phyloP scores from a whole-genome alignment of 2,329 filamentous ascomycete genomes.

The Acrocalymma vagum region DNA sequence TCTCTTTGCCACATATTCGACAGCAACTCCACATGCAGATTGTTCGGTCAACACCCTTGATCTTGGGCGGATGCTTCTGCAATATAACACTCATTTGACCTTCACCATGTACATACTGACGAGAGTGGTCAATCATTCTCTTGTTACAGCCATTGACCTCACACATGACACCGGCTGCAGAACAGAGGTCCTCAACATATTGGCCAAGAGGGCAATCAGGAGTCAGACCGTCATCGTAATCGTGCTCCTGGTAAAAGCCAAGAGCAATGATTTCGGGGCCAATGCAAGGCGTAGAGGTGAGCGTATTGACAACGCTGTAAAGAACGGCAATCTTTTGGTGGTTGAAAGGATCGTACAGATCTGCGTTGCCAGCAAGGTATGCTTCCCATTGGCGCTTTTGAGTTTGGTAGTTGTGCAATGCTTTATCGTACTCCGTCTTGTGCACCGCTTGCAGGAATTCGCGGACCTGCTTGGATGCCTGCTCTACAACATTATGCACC shows the following conservation, averaged over 20 bases:
- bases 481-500: conserved; percentile 84
- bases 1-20: conserved; percentile 90
- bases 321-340: conserved; percentile 97
- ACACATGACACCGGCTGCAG: conserved; percentile 78
- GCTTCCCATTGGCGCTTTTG: conserved; percentile 97
- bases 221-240: conserved; percentile 72
- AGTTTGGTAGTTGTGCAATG: conserved; percentile 89
- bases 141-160: conserved; percentile 85
- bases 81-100: conserved; percentile 92
- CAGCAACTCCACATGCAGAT: conserved; percentile 99
- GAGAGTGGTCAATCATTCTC: conserved; percentile 90
- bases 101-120: conserved; percentile 96
- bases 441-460: conserved; percentile 95
- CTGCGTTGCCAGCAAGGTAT: conserved; percentile 85
- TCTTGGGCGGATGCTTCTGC: conserved; percentile 74
- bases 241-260: conserved; percentile 92
- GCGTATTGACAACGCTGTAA: conserved; percentile 92
- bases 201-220: conserved; percentile 93
- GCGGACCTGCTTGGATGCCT: conserved; percentile 84
- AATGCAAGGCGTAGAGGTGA: conserved; percentile 90
- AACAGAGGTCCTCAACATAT: conserved; percentile 90
- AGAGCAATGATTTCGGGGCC: conserved; percentile 91
- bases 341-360: conserved; percentile 92
- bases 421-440: conserved; percentile 96
- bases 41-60: conserved; percentile 72